Base-by-base conservation (phyloP, 345 rosid genomes). In the Leavenworthia alabamica region DNA sequence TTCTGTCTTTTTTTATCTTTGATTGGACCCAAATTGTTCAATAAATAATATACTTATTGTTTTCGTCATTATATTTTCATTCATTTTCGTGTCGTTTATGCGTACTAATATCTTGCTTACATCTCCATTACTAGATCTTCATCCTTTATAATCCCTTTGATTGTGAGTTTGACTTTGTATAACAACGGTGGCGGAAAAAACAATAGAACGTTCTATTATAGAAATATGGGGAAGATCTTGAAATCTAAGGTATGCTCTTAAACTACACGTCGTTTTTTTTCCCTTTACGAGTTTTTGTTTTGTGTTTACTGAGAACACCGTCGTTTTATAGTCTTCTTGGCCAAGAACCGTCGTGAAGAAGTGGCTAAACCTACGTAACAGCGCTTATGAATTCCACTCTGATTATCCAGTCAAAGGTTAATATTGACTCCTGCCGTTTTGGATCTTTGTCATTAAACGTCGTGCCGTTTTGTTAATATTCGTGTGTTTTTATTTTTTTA, bases 301-400 rank as follows among this genome's bases (percentile, higher is more conserved):
- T 53, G 27, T 24, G 1, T 37, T 7, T 7, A 12, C 64, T 56
- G 2, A 24, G 47, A 45, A 31, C 49, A 43, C 2, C 42, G 6
- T 11, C 32, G 54, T 64, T 68, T 63, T 43, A 16, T 72, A 88
- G 98, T 32, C 82, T 33, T 83, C 88, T 37, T 88, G 98, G 98
- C 91, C 94, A 2, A 82, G 72, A 74, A 61, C 66, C 43, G 81
- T 88, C 36, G 98, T 64, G 23, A 77, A 79, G 44, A 91, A 88
- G 79, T 91, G 98, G 96, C 79, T 91, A 17, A 88, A 91, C 68
- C 75, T 88, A 72, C 82, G 77, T 32, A 79, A 83, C 45, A 73
- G 81, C 68, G 82, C 78, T 17, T 85, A 77, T 16, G 94, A 86
- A 74, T 90, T 81, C 66, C 81, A 82, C 46, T 82, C 96, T 2